phyloP scores from a whole-genome alignment of 2,329 filamentous ascomycete genomes.

The Aureobasidium subglaciale region DNA sequence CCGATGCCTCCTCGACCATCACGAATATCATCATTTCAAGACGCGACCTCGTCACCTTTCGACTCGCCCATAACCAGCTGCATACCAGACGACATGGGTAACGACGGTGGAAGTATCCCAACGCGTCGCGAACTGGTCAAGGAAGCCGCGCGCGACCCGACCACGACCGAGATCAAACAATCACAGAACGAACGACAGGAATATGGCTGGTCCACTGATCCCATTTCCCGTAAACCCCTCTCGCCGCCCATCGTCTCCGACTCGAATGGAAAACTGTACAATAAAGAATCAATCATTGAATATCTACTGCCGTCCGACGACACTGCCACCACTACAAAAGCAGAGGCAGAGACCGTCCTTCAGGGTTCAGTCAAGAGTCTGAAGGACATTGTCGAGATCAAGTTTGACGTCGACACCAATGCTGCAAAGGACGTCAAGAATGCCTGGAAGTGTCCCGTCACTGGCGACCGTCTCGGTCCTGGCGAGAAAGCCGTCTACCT shows the following conservation, averaged over 20 bases:
- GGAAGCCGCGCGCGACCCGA: constrained; percentile 76
- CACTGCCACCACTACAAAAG: constrained; percentile 37
- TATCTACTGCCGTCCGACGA: constrained; percentile 53
- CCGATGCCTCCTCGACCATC: background rate
- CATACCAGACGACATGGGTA: constrained; percentile 62
- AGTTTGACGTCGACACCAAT: constrained; percentile 55
- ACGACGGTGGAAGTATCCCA: constrained; percentile 92
- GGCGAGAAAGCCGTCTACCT: constrained; percentile 68
- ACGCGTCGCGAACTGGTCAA: constrained; percentile 94
- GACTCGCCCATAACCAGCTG: too few relatives aligned
- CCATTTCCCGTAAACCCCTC: constrained; percentile 72
- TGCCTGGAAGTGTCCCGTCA: constrained; percentile 74
- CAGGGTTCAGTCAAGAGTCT: constrained; percentile 65
- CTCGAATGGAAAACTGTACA: constrained; percentile 77
- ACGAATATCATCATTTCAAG: background rate
- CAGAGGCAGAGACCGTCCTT: constrained; percentile 56
- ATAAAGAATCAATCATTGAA: constrained; percentile 78
- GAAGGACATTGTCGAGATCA: constrained; percentile 80
- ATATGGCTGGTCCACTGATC: constrained; percentile 82
- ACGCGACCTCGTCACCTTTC: too few relatives aligned
- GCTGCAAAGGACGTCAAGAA: constrained; percentile 42
- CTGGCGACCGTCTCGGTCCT: constrained; percentile 76
- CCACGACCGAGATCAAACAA: constrained; percentile 80
- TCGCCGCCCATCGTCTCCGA: constrained; percentile 76
- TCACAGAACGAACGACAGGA: constrained; percentile 75